Evolutionary conservation across 768 basidiomycete species (phyloP).

Genomic region (Leucosporidium scottii): DNA sequence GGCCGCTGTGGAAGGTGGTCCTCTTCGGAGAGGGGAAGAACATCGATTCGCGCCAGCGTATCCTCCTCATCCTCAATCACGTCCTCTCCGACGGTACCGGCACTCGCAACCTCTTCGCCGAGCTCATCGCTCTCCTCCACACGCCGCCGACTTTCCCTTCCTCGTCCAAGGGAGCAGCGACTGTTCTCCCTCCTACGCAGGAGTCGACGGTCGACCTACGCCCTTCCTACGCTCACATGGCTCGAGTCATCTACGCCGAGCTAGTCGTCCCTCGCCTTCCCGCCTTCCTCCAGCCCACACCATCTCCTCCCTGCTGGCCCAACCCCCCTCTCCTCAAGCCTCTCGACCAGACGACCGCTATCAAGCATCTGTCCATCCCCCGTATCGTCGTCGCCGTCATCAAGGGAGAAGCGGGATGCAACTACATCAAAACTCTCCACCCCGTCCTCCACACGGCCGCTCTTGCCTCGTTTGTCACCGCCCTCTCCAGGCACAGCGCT

Average conservation of each 20-base stretch:
- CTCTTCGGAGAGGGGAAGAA: neutral
- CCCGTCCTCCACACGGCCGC: constrained; percentile 42
- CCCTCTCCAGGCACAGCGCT: constrained; percentile 46
- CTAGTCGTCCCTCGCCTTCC: constrained; percentile 5
- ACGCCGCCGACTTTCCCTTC: neutral
- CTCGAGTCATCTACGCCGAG: no score
- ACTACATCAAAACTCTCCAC: constrained; percentile 14
- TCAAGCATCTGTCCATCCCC: neutral
- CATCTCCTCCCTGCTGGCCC: constrained; percentile 61
- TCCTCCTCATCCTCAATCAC: constrained; percentile 7
- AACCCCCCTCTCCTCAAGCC: constrained; percentile 58
- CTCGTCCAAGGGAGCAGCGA: neutral
- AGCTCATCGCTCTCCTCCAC: neutral
- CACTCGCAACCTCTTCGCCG: constrained; percentile 14
- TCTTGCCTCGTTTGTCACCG: constrained; percentile 25
- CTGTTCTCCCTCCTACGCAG: no score
- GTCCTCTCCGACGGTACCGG: constrained; percentile 13
- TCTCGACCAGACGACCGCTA: constrained; percentile 48
- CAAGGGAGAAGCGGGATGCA: neutral
- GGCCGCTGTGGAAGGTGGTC: constrained; percentile 16
- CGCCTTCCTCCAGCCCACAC: constrained; percentile 42
- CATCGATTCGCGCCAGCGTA: neutral
- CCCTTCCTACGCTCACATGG: no score
- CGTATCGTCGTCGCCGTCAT: neutral
- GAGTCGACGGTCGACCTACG: no score